phyloP scores from a whole-genome alignment of 176 grass and related monocot species.

The Secale cereale region DNA sequence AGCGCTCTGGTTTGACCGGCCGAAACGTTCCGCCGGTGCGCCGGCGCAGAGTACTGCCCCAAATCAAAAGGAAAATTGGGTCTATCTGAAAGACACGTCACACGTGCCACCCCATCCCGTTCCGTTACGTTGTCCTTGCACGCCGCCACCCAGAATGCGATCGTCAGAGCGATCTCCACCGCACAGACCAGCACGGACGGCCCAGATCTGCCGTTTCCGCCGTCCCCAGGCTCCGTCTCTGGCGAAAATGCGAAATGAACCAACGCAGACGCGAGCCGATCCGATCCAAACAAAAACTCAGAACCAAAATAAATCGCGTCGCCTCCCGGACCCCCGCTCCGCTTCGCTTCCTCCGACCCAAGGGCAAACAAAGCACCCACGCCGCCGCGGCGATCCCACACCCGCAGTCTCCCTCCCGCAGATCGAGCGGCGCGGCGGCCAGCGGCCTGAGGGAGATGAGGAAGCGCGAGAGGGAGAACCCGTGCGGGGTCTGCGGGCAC shows the following conservation, averaged over 20 bases:
- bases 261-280: neutral
- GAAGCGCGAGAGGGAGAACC: constrained; percentile 89
- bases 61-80: too few relatives aligned
- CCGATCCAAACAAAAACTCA: neutral
- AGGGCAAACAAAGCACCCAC: constrained; percentile 2
- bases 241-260: neutral
- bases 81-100: too few relatives aligned
- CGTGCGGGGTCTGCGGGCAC: constrained; percentile 80
- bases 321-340: neutral
- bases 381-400: neutral
- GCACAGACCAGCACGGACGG: neutral
- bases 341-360: neutral
- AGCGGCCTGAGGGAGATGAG: constrained; percentile 34
- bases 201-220: neutral
- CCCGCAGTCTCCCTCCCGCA: neutral
- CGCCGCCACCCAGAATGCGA: too few relatives aligned
- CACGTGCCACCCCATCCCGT: too few relatives aligned
- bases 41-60: too few relatives aligned
- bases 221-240: neutral
- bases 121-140: too few relatives aligned
- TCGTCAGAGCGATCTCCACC: neutral
- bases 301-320: neutral
- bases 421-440: neutral
- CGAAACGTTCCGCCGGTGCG: too few relatives aligned
- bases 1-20: too few relatives aligned